Conservation (phyloP, 164 flowering plant species). For the Nelumbo lutea region DNA sequence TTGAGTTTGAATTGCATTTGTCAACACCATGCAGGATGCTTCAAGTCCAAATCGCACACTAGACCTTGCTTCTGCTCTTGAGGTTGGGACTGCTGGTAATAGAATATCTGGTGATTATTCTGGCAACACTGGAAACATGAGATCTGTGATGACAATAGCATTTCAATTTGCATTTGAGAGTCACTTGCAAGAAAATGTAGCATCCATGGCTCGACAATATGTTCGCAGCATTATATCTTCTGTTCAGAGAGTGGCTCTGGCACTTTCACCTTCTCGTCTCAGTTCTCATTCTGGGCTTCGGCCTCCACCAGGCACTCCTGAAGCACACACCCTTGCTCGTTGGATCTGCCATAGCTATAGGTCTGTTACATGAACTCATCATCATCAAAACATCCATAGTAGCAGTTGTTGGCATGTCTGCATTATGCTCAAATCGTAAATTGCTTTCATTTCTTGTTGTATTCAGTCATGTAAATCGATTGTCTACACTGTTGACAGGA, state of each 20-base stretch:
- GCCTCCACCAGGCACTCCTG: conserved; percentile 72
- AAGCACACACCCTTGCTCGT: conserved; percentile 87
- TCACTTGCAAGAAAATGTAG: conserved; percentile 75
- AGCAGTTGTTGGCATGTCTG: too few species aligned
- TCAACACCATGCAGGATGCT: conserved; percentile 50
- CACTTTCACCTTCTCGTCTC: conserved; percentile 51
- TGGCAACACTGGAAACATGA: conserved; percentile 22
- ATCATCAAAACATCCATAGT: not conserved
- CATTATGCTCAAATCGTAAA: too few species aligned
- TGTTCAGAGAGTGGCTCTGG: conserved; percentile 65
- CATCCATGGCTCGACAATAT: conserved; percentile 95
- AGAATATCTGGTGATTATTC: conserved; percentile 15
- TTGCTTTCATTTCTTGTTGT: too few species aligned
- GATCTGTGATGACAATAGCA: conserved; percentile 92
- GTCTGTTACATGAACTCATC: conserved; percentile 20
- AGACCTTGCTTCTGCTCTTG: conserved; percentile 64
- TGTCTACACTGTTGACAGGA: conserved; percentile 28
- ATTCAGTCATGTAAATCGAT: not conserved
- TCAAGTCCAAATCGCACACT: conserved; percentile 93
- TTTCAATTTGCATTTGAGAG: conserved; percentile 62
- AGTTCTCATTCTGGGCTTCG: conserved; percentile 28
- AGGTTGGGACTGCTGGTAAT: conserved; percentile 35
- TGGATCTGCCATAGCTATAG: conserved; percentile 96
- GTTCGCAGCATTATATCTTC: conserved; percentile 56
- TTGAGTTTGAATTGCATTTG: not conserved